Percentiles rank a stretch among this genome's conserved stretches.
phyloP scores from a whole-genome alignment of 2,329 filamentous ascomycete species.

The Aspergillus sp. region DNA sequence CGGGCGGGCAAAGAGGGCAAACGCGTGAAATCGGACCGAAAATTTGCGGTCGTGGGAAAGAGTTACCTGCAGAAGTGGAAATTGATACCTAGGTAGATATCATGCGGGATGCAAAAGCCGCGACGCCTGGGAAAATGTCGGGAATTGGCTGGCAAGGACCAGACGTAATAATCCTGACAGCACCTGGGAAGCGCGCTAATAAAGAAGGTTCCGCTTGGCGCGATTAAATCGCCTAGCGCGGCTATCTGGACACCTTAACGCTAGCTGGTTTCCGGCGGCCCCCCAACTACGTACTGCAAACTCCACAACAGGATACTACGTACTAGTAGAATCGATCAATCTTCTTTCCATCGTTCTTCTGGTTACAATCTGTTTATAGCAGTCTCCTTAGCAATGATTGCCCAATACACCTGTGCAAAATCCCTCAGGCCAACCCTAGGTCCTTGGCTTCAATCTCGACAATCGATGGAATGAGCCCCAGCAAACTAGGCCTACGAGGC shows the following conservation, averaged over 20 bases:
- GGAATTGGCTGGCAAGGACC: slow-evolving; percentile 7
- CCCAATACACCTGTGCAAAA: neutral
- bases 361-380: neutral
- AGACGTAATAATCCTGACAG: slow-evolving; percentile 7
- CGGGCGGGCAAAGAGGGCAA: neutral
- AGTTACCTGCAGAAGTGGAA: slow-evolving; percentile 14
- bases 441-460: slow-evolving; percentile 51
- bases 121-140: slow-evolving; percentile 9
- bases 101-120: slow-evolving; percentile 13
- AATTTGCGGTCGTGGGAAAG: neutral
- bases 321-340: neutral
- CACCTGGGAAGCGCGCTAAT: neutral
- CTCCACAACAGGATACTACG: neutral
- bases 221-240: slow-evolving; percentile 15
- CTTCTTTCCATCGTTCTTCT: neutral
- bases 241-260: neutral
- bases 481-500: slow-evolving; percentile 46
- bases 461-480: slow-evolving; percentile 55
- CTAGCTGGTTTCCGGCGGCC: slow-evolving; percentile 1
- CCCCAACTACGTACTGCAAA: neutral
- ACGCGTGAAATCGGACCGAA: neutral
- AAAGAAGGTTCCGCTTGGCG: slow-evolving; percentile 3
- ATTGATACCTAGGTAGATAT: slow-evolving; percentile 5
- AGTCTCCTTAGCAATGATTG: neutral
- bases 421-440: slow-evolving; percentile 30